A percentile compares a stretch with the other conserved stretches of the same genome.
These are phyloP conservation scores for Penicillium janthinellum DNA, from an alignment of 2,329 filamentous ascomycete species.

Conservation along the genomic window DNA sequence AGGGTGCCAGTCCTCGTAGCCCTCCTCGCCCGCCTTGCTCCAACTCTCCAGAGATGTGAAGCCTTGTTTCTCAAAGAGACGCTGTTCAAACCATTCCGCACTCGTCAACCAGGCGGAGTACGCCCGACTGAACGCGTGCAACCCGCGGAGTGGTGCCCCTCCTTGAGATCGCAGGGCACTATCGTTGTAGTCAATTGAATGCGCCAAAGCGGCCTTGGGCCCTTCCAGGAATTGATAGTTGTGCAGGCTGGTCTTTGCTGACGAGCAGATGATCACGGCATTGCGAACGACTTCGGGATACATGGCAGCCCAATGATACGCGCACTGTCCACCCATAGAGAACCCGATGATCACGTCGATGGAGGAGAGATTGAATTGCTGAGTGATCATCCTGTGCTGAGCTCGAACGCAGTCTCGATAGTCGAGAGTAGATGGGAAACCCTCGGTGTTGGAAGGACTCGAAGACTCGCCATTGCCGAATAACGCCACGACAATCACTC, in stretches of 20 bases:
- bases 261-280: slow-evolving; percentile 50
- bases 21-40: slow-evolving; percentile 33
- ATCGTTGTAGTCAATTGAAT: slow-evolving; percentile 45
- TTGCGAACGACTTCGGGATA: slow-evolving; percentile 45
- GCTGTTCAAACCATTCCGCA: slow-evolving; percentile 49
- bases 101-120: slow-evolving; percentile 54
- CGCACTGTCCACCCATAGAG: slow-evolving; percentile 55
- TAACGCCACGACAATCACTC: slow-evolving; percentile 52
- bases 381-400: slow-evolving; percentile 44
- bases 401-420: slow-evolving; percentile 50
- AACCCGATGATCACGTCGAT: slow-evolving; percentile 51
- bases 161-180: slow-evolving; percentile 12
- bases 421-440: slow-evolving; percentile 43
- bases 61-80: slow-evolving; percentile 42
- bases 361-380: slow-evolving; percentile 36
- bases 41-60: slow-evolving; percentile 44
- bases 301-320: slow-evolving; percentile 52
- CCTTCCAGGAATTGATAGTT: slow-evolving; percentile 54
- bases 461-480: slow-evolving; percentile 54
- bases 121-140: slow-evolving; percentile 50
- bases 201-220: slow-evolving; percentile 46
- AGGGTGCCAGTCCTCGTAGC: slow-evolving; percentile 46
- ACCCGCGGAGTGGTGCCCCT: slow-evolving; percentile 36
- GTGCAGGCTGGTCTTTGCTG: slow-evolving; percentile 50
- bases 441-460: slow-evolving; percentile 48